Evolutionary conservation across 2,329 filamentous ascomycete species (phyloP).

Genomic region (Beauveria asiatica): DNA sequence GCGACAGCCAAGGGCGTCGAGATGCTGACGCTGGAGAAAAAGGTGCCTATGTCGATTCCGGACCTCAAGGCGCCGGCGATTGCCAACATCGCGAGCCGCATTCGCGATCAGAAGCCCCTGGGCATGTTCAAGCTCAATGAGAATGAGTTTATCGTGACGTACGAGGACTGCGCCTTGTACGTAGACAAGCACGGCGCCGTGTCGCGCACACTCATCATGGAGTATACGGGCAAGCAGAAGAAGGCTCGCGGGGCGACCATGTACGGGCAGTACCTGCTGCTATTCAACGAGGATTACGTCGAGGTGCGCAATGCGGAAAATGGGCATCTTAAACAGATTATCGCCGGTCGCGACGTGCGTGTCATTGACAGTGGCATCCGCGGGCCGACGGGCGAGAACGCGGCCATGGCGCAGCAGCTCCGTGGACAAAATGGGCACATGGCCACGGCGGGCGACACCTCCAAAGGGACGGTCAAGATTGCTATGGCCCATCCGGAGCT

Average conservation of each 20-base stretch:
- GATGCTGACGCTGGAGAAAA: constrained; percentile 93
- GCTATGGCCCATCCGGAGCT: constrained; percentile 90
- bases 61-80: constrained; percentile 73
- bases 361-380: constrained; percentile 79
- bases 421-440: constrained; percentile 28
- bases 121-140: constrained; percentile 96
- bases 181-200: constrained; percentile 98
- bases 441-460: constrained; percentile 34
- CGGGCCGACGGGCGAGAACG: constrained; percentile 46
- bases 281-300: constrained; percentile 95
- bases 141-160: constrained; percentile 85
- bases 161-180: constrained; percentile 94
- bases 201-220: constrained; percentile 89
- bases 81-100: constrained; percentile 73
- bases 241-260: constrained; percentile 77
- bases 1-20: constrained; percentile 89
- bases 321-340: constrained; percentile 85
- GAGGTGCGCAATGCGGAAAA: constrained; percentile 97
- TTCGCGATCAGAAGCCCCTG: constrained; percentile 74
- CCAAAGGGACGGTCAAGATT: constrained; percentile 79
- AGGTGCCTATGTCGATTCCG: constrained; percentile 87
- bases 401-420: constrained; percentile 24
- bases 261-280: constrained; percentile 81
- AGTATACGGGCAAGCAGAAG: constrained; percentile 85
- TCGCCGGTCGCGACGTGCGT: constrained; percentile 81